Conservation (phyloP, 1,139 yeast species). For the Candida sanyaensis region DNA sequence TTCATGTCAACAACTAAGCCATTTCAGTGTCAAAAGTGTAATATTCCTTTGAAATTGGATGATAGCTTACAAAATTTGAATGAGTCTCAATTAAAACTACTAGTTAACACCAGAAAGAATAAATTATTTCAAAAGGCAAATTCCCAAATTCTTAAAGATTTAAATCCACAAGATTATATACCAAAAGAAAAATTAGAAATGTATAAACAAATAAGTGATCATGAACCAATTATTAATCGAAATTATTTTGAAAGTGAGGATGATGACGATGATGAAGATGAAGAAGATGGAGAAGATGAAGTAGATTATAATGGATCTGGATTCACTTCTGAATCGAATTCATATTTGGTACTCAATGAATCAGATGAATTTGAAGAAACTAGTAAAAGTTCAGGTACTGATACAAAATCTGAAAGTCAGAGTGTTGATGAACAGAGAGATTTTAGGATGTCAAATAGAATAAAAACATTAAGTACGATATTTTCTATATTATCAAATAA, state of each 20-base stretch:
- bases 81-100: slow-evolving; percentile 34
- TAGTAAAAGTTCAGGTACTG: slow-evolving; percentile 5
- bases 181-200: slow-evolving; percentile 33
- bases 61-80: slow-evolving; percentile 30
- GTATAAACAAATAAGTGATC: slow-evolving; percentile 20
- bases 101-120: slow-evolving; percentile 16
- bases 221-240: slow-evolving; percentile 21
- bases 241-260: slow-evolving; percentile 21
- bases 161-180: slow-evolving; percentile 33
- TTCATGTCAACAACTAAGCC: neutral
- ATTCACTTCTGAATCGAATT: slow-evolving; percentile 23
- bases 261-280: slow-evolving; percentile 21
- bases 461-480: slow-evolving; percentile 67
- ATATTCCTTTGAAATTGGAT: slow-evolving; percentile 31
- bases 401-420: neutral
- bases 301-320: slow-evolving; percentile 18
- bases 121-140: slow-evolving; percentile 14
- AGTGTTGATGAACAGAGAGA: slow-evolving; percentile 9
- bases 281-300: slow-evolving; percentile 18
- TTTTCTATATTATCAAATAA: slow-evolving; percentile 56
- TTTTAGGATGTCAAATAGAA: slow-evolving; percentile 30
- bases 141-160: slow-evolving; percentile 16
- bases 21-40: slow-evolving; percentile 36
- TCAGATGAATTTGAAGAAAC: slow-evolving; percentile 19
- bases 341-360: slow-evolving; percentile 32